A percentile compares a stretch with the other conserved stretches of the same genome.
Evolutionary conservation across 1,284 basidiomycete species (phyloP).

Genomic region (Paramarasmius palmivorus): DNA sequence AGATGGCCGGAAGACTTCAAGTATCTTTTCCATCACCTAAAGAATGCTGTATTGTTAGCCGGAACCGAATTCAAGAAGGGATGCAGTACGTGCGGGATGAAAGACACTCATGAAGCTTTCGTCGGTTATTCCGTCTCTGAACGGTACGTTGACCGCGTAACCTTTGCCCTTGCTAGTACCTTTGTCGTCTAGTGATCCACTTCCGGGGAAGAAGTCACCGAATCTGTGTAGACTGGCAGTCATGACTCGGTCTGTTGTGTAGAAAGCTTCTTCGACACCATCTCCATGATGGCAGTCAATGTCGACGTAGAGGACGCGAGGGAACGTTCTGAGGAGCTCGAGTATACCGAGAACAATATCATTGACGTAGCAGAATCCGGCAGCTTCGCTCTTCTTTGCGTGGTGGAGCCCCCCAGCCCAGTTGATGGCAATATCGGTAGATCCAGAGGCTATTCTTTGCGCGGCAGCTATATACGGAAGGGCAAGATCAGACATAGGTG

Average conservation of each 20-base stretch:
- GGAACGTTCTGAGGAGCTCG: slow-evolving; percentile 79
- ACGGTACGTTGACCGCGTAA: slow-evolving; percentile 92
- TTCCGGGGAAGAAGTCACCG: slow-evolving; percentile 97
- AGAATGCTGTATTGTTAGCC: background rate
- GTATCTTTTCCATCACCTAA: slow-evolving; percentile 83
- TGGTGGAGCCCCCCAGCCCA: slow-evolving; percentile 99
- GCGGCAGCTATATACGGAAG: slow-evolving; percentile 65
- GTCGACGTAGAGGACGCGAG: slow-evolving; percentile 95
- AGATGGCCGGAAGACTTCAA: slow-evolving; percentile 89
- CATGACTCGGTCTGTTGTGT: slow-evolving; percentile 96
- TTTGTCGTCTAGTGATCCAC: slow-evolving; percentile 83
- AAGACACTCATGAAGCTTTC: slow-evolving; percentile 81
- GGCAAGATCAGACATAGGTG: background rate
- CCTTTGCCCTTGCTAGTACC: slow-evolving; percentile 87
- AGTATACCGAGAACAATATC: slow-evolving; percentile 92
- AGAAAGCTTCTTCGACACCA: slow-evolving; percentile 99
- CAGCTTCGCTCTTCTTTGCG: slow-evolving; percentile 96
- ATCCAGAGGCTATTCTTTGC: slow-evolving; percentile 77
- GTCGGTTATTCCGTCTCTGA: slow-evolving; percentile 94
- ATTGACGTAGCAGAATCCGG: slow-evolving; percentile 97
- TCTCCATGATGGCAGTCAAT: slow-evolving; percentile 99
- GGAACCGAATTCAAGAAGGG: background rate
- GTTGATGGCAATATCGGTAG: slow-evolving; percentile 92
- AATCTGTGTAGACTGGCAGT: slow-evolving; percentile 96
- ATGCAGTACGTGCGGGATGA: slow-evolving; percentile 68